These are phyloP conservation scores for Sanguinoderma infundibulare DNA, from an alignment of 1,284 basidiomycete genomes.

Conservation along the genomic window DNA sequence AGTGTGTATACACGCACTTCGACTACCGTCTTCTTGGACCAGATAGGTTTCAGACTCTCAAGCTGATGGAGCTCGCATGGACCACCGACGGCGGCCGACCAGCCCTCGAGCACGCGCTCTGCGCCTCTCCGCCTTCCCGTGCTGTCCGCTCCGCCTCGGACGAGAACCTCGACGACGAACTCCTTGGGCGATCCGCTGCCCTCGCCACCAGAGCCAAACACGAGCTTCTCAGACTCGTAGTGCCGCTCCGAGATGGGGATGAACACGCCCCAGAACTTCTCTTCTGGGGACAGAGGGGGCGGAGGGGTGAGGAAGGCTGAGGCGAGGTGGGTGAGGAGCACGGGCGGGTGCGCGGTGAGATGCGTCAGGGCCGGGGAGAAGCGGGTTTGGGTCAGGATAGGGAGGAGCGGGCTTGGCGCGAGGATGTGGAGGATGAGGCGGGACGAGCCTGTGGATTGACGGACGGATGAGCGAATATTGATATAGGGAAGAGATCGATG, in stretches of 20 bases:
- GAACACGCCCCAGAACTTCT: conserved; percentile 79
- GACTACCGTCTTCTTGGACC: conserved; percentile 41
- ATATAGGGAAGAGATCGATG: background rate
- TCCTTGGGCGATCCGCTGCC: conserved; percentile 50
- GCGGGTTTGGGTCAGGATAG: conserved; percentile 60
- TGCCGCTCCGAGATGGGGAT: conserved; percentile 64
- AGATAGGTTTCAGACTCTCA: conserved; percentile 52
- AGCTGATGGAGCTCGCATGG: conserved; percentile 54
- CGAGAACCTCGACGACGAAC: conserved; percentile 66
- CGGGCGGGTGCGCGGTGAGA: conserved; percentile 67
- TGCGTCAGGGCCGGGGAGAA: conserved; percentile 73
- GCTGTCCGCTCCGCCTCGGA: conserved; percentile 44
- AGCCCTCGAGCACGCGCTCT: conserved; percentile 69
- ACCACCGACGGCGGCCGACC: conserved; percentile 40
- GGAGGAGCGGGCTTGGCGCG: conserved; percentile 53
- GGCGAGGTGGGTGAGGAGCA: conserved; percentile 65
- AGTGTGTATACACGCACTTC: conserved; percentile 43
- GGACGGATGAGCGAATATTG: background rate
- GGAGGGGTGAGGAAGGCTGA: conserved; percentile 70
- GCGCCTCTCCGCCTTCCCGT: conserved; percentile 54
- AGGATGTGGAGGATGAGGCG: conserved; percentile 70
- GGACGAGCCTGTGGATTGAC: conserved; percentile 50
- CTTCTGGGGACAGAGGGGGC: conserved; percentile 60
- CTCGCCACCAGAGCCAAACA: conserved; percentile 59
- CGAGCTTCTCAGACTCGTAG: conserved; percentile 61